A percentile compares a stretch with the other conserved stretches of the same genome.
Conservation (phyloP, 305 asterid genomes). For the Fraxinus baroniana region DNA sequence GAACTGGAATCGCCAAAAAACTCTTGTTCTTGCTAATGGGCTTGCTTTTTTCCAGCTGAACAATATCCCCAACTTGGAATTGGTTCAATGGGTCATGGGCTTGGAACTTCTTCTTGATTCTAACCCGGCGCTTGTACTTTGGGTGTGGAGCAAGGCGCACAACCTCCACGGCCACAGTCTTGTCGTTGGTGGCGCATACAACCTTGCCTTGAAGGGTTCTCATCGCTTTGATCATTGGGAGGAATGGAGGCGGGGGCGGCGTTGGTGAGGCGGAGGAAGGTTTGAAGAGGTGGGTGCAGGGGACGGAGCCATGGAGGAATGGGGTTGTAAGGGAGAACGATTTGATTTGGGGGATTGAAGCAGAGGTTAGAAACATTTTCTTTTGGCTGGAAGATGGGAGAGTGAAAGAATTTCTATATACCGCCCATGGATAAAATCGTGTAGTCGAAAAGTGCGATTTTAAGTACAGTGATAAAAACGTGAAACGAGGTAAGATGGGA, state of each 20-base stretch:
- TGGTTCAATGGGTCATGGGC: slow-evolving; percentile 85
- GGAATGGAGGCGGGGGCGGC: slow-evolving; percentile 37
- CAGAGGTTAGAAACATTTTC: slow-evolving; percentile 39
- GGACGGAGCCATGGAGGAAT: slow-evolving; percentile 70
- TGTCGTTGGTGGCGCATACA: slow-evolving; percentile 74
- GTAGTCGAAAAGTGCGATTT: background rate
- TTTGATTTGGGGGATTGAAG: slow-evolving; percentile 62
- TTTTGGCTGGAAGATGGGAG: slow-evolving; percentile 27
- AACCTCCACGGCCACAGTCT: slow-evolving; percentile 85
- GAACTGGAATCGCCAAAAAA: slow-evolving; percentile 61
- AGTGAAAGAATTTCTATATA: background rate
- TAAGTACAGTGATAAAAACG: background rate
- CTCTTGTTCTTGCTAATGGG: slow-evolving; percentile 85
- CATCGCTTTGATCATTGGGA: slow-evolving; percentile 71
- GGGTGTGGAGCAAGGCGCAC: slow-evolving; percentile 87
- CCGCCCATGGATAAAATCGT: slow-evolving; percentile 27
- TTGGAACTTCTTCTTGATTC: slow-evolving; percentile 91
- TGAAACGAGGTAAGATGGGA: background rate
- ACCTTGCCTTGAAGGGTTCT: slow-evolving; percentile 65
- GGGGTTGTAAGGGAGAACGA: slow-evolving; percentile 61
- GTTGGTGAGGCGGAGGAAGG: slow-evolving; percentile 27
- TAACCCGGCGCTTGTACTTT: slow-evolving; percentile 86
- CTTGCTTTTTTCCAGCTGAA: slow-evolving; percentile 72
- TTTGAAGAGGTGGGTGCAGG: slow-evolving; percentile 37
- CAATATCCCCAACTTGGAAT: slow-evolving; percentile 76